Evolutionary conservation across 129 eudicot species (phyloP).

Genomic region (Mikania micrantha): DNA sequence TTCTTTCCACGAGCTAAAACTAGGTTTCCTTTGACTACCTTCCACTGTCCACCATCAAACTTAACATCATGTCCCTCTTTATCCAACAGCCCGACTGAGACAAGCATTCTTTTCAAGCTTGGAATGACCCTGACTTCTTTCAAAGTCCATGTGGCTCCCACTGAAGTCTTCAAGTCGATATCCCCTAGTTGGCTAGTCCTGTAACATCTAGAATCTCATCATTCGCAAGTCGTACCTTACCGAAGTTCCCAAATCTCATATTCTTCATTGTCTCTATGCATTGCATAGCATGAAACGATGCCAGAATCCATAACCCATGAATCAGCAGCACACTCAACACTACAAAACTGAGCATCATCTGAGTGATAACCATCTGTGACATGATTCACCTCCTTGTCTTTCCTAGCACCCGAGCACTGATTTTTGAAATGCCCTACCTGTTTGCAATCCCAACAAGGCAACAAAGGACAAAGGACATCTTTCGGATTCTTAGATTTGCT

Average conservation of each 20-base stretch:
- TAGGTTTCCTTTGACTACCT: neutral
- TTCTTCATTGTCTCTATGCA: neutral
- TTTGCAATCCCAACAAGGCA: neutral
- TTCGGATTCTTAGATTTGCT: neutral
- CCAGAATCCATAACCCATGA: neutral
- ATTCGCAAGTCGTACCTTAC: neutral
- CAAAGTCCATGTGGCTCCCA: neutral
- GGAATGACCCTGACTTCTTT: neutral
- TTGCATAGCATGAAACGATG: neutral
- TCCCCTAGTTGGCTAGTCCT: neutral
- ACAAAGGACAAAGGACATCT: no score
- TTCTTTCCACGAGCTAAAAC: neutral
- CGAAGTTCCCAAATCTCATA: neutral
- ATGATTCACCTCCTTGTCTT: no score
- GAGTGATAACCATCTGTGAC: neutral
- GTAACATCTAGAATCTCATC: neutral
- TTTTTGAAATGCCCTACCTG: neutral
- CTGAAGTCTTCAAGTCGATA: neutral
- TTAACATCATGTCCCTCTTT: no score
- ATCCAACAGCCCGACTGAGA: neutral
- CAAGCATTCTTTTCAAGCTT: neutral
- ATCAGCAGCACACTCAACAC: neutral
- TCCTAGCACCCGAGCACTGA: neutral
- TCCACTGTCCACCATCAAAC: neutral
- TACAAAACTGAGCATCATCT: neutral